Percentiles rank a stretch among this genome's conserved stretches.
Evolutionary conservation across 2,329 filamentous ascomycete species (phyloP).

Genomic region (Fusarium sp.): DNA sequence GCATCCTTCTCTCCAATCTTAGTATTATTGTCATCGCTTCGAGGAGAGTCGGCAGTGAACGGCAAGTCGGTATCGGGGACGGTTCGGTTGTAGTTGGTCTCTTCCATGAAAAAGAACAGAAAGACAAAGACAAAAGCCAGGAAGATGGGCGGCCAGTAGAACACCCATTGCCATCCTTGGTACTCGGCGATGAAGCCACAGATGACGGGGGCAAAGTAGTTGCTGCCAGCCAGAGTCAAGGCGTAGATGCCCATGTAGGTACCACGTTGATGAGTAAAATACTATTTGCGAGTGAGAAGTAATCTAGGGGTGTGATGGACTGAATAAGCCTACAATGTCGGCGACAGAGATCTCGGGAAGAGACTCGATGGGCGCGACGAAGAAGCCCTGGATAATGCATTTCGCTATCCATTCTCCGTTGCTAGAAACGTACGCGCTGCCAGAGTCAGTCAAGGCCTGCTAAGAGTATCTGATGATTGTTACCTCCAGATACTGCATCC

Average conservation of each 20-base stretch:
- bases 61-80: background rate
- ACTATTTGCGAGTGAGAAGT: constrained; percentile 20
- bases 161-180: constrained; percentile 54
- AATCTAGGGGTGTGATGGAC: rapidly evolving
- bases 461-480: rapidly evolving
- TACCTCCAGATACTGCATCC: constrained; percentile 43
- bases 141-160: constrained; percentile 55
- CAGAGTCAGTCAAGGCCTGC: background rate
- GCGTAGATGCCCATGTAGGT: constrained; percentile 56
- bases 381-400: constrained; percentile 55
- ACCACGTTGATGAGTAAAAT: constrained; percentile 54
- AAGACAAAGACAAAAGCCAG: constrained; percentile 49
- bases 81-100: constrained; percentile 61
- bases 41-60: background rate
- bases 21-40: constrained; percentile 13
- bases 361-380: constrained; percentile 57
- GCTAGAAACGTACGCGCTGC: constrained; percentile 50
- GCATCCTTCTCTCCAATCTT: background rate
- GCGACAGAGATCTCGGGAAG: constrained; percentile 56
- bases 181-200: constrained; percentile 56
- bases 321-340: constrained; percentile 46
- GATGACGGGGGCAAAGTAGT: constrained; percentile 57
- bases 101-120: constrained; percentile 66
- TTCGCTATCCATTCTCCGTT: constrained; percentile 56
- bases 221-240: constrained; percentile 51